These are phyloP conservation scores for Aspergillus sp. DNA, from an alignment of 2,329 filamentous ascomycete genomes.

Conservation along the genomic window DNA sequence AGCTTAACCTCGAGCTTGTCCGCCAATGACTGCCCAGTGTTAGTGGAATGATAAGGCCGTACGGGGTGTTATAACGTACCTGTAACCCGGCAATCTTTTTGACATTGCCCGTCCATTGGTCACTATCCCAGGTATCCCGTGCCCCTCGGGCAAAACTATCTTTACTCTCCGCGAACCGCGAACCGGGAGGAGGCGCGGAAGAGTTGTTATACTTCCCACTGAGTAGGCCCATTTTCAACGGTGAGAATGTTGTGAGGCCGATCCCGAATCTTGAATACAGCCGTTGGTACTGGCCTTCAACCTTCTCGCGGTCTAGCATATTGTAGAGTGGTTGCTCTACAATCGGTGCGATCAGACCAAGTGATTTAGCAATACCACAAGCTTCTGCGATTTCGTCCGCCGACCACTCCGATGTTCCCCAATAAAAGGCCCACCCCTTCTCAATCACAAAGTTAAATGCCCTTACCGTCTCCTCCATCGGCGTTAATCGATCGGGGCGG, in stretches of 20 bases:
- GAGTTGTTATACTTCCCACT: constrained; percentile 69
- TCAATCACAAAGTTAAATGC: constrained; percentile 72
- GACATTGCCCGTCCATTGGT: constrained; percentile 41
- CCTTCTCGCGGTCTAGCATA: constrained; percentile 60
- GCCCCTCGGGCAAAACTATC: constrained; percentile 56
- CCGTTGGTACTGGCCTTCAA: constrained; percentile 62
- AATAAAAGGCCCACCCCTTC: constrained; percentile 68
- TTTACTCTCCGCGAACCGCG: constrained; percentile 57
- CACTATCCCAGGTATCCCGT: constrained; percentile 33
- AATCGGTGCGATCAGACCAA: constrained; percentile 57
- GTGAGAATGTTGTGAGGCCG: constrained; percentile 65
- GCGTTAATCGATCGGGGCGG: constrained; percentile 65
- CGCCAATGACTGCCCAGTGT: constrained; percentile 12
- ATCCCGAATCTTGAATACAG: constrained; percentile 62
- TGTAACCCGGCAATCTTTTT: constrained; percentile 53
- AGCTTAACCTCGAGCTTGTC: constrained; percentile 52
- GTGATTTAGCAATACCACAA: constrained; percentile 59
- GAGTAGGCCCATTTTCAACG: constrained; percentile 61
- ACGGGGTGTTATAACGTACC: constrained; percentile 8
- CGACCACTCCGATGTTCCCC: constrained; percentile 70
- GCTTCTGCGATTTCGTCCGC: constrained; percentile 67
- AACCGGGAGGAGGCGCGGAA: constrained; percentile 53
- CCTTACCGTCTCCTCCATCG: constrained; percentile 70
- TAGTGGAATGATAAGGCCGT: not conserved
- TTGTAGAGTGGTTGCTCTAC: constrained; percentile 66